These are phyloP conservation scores for Cruciata laevipes DNA, from an alignment of 257 asterid species.

Conservation along the genomic window DNA sequence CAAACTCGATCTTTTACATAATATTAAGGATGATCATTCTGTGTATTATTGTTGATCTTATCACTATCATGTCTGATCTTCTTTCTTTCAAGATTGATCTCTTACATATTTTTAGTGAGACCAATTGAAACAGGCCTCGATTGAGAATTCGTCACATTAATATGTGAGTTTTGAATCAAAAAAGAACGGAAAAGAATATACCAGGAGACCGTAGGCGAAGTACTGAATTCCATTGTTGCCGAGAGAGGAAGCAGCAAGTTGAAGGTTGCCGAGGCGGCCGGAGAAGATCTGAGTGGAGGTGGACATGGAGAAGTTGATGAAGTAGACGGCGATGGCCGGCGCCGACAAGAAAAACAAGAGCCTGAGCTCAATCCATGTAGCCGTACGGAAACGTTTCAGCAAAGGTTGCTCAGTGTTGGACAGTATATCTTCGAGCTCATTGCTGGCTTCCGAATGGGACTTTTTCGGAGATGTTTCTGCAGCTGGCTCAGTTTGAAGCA, in stretches of 20 bases:
- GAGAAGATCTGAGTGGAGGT: slow-evolving; percentile 30
- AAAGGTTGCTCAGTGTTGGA: slow-evolving; percentile 18
- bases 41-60: too few species aligned
- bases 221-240: slow-evolving; percentile 29
- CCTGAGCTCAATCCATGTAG: slow-evolving; percentile 30
- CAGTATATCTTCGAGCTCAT: slow-evolving; percentile 27
- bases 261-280: slow-evolving; percentile 34
- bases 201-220: slow-evolving; percentile 34
- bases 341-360: slow-evolving; percentile 26
- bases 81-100: too few species aligned
- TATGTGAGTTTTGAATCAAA: too few species aligned
- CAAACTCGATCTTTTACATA: too few species aligned
- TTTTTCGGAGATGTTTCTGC: not conserved
- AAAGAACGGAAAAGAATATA: too few species aligned
- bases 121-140: too few species aligned
- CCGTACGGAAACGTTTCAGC: slow-evolving; percentile 17
- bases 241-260: slow-evolving; percentile 37
- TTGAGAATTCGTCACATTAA: too few species aligned
- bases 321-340: slow-evolving; percentile 27
- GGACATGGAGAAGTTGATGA: slow-evolving; percentile 28
- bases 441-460: slow-evolving; percentile 9
- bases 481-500: not conserved
- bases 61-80: too few species aligned
- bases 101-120: too few species aligned
- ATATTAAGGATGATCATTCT: too few species aligned